Conservation (phyloP, 2,329 filamentous ascomycete genomes). For the Bipolaris sorokiniana region DNA sequence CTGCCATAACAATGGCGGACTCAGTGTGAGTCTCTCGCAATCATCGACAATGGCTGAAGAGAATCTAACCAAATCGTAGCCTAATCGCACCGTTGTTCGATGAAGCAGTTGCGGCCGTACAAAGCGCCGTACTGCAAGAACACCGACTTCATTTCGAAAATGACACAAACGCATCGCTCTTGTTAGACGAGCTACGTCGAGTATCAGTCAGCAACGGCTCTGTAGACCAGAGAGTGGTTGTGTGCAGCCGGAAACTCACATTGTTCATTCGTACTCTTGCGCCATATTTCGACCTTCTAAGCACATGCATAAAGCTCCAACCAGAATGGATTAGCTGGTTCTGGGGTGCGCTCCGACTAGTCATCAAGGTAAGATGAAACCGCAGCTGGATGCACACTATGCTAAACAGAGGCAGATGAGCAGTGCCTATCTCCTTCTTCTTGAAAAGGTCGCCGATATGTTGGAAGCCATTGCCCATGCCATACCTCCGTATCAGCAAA, state of each 20-base stretch:
- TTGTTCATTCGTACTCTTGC: conserved; percentile 31
- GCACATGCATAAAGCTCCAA: conserved; percentile 22
- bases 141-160: conserved; percentile 23
- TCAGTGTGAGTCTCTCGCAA: conserved; percentile 23
- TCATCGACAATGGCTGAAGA: not conserved
- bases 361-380: conserved; percentile 30
- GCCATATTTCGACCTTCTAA: conserved; percentile 37
- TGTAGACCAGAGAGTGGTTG: conserved; percentile 16
- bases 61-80: conserved; percentile 24
- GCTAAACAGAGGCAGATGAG: conserved; percentile 23
- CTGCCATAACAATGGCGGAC: conserved; percentile 35
- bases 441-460: conserved; percentile 34
- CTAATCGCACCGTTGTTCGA: conserved; percentile 26
- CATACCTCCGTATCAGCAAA: conserved; percentile 33
- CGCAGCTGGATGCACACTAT: not conserved
- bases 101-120: conserved; percentile 27
- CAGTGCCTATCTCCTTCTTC: conserved; percentile 27
- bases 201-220: conserved; percentile 15
- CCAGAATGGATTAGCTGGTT: conserved; percentile 32
- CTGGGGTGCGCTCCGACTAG: conserved; percentile 31
- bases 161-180: conserved; percentile 17
- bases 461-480: conserved; percentile 31
- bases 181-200: conserved; percentile 29
- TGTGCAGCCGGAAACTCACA: conserved; percentile 28
- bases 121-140: conserved; percentile 26